phyloP scores from a whole-genome alignment of 2,329 filamentous ascomycete genomes.

The Fusarium sp. region DNA sequence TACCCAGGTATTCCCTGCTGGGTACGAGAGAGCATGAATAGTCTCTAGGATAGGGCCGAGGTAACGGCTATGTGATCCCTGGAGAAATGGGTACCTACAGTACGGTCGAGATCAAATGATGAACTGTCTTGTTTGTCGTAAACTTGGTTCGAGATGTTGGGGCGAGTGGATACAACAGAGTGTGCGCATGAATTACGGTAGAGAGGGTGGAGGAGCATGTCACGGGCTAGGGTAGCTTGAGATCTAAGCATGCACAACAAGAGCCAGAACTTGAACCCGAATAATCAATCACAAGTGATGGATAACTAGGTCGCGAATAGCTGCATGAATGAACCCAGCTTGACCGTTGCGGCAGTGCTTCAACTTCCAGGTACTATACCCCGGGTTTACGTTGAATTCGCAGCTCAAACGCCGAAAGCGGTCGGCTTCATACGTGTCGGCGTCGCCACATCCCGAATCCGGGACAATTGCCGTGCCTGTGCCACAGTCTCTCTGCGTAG shows the following conservation, averaged over 20 bases:
- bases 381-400: not conserved
- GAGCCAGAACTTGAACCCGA: slow-evolving; percentile 2
- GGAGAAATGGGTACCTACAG: slow-evolving; percentile 3
- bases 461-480: slow-evolving; percentile 11
- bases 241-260: not conserved
- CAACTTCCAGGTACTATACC: not conserved
- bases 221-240: slow-evolving; percentile 17
- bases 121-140: slow-evolving; percentile 2
- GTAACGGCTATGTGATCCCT: slow-evolving; percentile 29
- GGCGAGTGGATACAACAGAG: slow-evolving; percentile 16
- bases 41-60: not conserved
- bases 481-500: slow-evolving; percentile 27
- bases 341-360: slow-evolving; percentile 20
- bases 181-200: slow-evolving; percentile 5
- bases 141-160: slow-evolving; percentile 8
- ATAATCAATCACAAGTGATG: slow-evolving; percentile 9
- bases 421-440: slow-evolving; percentile 26
- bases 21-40: slow-evolving; percentile 7
- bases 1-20: slow-evolving; percentile 2
- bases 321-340: slow-evolving; percentile 35
- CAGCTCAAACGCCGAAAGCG: slow-evolving; percentile 20
- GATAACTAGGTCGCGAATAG: slow-evolving; percentile 13
- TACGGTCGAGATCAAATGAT: slow-evolving; percentile 30
- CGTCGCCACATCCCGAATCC: slow-evolving; percentile 36
- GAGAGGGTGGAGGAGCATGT: slow-evolving; percentile 26